Conservation (phyloP, 371 early-diverging fungal species). For the Neoconidiobolus thromboides region DNA sequence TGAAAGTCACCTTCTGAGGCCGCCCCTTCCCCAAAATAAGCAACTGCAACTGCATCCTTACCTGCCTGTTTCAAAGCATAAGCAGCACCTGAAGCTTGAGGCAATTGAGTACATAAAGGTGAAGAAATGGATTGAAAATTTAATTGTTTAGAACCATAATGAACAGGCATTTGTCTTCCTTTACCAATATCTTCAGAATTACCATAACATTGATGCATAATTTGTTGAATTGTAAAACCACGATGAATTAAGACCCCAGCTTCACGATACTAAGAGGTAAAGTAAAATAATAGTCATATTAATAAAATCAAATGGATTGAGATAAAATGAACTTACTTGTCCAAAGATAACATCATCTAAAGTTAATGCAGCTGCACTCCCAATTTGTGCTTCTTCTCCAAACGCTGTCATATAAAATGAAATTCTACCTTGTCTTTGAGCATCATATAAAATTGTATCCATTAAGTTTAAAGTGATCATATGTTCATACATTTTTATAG, state of each 20-base stretch:
- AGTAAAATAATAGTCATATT: neutral
- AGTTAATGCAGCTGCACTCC: conserved; percentile 72
- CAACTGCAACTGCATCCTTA: conserved; percentile 53
- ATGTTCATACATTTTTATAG: conserved; percentile 60
- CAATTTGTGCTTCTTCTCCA: conserved; percentile 93
- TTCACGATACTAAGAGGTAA: conserved; percentile 69
- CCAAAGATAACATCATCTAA: conserved; percentile 77
- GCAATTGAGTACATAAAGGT: conserved; percentile 89
- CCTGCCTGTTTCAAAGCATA: conserved; percentile 77
- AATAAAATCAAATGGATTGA: neutral
- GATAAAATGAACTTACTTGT: conserved; percentile 29
- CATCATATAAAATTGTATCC: conserved; percentile 89
- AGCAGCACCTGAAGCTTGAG: conserved; percentile 97
- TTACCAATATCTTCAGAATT: conserved; percentile 79
- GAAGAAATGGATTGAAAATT: conserved; percentile 95
- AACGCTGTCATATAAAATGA: conserved; percentile 96
- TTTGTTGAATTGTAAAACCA: conserved; percentile 79
- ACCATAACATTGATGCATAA: conserved; percentile 91
- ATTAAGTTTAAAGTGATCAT: conserved; percentile 80
- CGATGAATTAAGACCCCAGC: conserved; percentile 81
- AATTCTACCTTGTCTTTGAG: conserved; percentile 95
- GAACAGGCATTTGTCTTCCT: conserved; percentile 97
- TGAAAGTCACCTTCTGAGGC: conserved; percentile 97
- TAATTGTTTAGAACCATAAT: conserved; percentile 69
- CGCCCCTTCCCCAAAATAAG: conserved; percentile 97